Base-by-base conservation (phyloP, 2,329 filamentous ascomycete species). In the Phialocephala subalpina region DNA sequence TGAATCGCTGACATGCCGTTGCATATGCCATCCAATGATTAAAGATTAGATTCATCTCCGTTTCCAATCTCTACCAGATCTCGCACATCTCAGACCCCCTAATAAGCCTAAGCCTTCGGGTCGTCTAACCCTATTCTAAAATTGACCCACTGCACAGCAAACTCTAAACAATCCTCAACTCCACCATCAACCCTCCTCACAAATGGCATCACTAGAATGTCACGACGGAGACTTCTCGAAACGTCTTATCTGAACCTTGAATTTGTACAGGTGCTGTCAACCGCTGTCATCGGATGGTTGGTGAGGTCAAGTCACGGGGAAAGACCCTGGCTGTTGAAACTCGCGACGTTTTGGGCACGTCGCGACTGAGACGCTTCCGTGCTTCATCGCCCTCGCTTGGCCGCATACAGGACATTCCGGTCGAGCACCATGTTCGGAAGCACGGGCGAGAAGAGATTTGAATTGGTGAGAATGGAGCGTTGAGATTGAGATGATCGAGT, bases 281-380 rank as follows among this genome's bases (percentile, higher is more conserved):
- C 36, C 42, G 25, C 42, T 49, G 58, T 52, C 58, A 60, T 35
- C 36, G 2, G 14, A 42, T 22, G 5, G 57, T 25, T 38, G 55
- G 12, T 12, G 35, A 58, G 8, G 35, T n/a, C 56, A 62, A 61
- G 65, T 69, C 67, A 67, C 68, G 68, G 56, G 58, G 57, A 58
- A 42, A 27, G 22, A 29, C 11, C 35, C 52, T 22, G 36, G 64
- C 11, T 2, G 22, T 20, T 70, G 72, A 73, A 73, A 73, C 72
- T 57, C 52, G 58, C 53, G 55, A 63, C 29, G 71, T 72, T 73
- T 73, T 62, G 67, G 14, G 42, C 25, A 5, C 60, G 70, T 73
- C 55, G 59, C 67, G 58, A 56, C 57, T 70, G 70, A 72, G 52
- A 71, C 70, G 64, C 65, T 65, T 66, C 65, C 65, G 66, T 73